phyloP scores from a whole-genome alignment of 106 monocot species.

The Dioscorea alata region DNA sequence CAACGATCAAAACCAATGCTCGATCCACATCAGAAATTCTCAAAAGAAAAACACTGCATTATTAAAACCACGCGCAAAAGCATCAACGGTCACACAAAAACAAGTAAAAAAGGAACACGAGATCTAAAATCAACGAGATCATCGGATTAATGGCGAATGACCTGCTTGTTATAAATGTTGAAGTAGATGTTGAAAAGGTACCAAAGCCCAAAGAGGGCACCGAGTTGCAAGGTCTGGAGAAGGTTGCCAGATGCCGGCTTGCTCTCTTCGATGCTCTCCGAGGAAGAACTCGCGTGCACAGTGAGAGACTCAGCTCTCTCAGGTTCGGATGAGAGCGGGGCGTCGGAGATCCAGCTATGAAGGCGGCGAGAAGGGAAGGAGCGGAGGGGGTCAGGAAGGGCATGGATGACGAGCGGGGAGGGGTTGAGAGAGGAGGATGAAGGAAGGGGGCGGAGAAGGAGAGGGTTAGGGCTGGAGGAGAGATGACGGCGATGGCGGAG shows the following conservation, averaged over 20 bases:
- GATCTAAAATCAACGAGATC: too few relatives aligned
- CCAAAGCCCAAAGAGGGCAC: constrained; percentile 56
- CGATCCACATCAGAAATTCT: constrained; percentile 60
- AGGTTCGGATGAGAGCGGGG: background rate
- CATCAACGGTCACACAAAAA: constrained; percentile 31
- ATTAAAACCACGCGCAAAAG: constrained; percentile 68
- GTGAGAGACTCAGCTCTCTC: too few relatives aligned
- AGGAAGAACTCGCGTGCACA: background rate
- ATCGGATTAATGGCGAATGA: background rate
- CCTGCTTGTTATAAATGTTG: constrained; percentile 65
- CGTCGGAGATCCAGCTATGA: background rate
- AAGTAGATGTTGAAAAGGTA: constrained; percentile 81
- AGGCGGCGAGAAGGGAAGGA: background rate
- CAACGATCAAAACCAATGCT: constrained; percentile 63
- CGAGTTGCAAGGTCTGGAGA: constrained; percentile 44
- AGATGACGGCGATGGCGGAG: background rate
- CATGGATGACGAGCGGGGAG: background rate
- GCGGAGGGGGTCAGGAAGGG: background rate
- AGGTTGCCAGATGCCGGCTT: background rate
- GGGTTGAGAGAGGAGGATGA: background rate
- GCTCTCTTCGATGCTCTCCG: background rate
- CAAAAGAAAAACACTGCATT: constrained; percentile 36
- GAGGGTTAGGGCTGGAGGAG: background rate
- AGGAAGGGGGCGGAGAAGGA: background rate
- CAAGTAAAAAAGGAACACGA: background rate